These are phyloP conservation scores for Cicer chorassanicum DNA, from an alignment of 306 rosid species.

Conservation along the genomic window DNA sequence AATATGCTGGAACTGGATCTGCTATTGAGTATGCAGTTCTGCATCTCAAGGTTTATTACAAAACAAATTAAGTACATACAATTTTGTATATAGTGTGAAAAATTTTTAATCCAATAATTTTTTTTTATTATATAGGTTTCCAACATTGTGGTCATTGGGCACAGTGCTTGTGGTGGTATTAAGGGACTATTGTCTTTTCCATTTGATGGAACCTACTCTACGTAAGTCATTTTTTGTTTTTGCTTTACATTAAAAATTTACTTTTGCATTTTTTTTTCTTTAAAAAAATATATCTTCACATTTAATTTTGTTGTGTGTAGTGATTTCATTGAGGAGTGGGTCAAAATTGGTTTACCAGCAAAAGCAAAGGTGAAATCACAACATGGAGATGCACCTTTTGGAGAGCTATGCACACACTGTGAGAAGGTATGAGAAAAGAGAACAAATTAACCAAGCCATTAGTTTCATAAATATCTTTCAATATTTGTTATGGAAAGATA, in stretches of 20 bases:
- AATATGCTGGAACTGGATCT: slow-evolving; percentile 71
- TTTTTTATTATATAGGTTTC: slow-evolving; percentile 57
- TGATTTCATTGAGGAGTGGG: slow-evolving; percentile 94
- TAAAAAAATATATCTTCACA: background rate
- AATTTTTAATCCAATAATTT: background rate
- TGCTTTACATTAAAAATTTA: background rate
- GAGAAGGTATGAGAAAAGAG: slow-evolving; percentile 67
- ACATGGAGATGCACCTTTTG: slow-evolving; percentile 47
- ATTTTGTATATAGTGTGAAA: background rate
- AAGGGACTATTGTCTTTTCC: slow-evolving; percentile 83
- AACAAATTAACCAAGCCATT: background rate
- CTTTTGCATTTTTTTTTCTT: background rate
- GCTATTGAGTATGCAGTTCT: slow-evolving; percentile 90
- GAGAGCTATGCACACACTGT: slow-evolving; percentile 70
- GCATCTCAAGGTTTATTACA: slow-evolving; percentile 79
- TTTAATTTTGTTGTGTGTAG: slow-evolving; percentile 50
- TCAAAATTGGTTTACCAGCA: slow-evolving; percentile 75
- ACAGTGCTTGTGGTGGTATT: slow-evolving; percentile 96
- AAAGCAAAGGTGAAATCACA: slow-evolving; percentile 68
- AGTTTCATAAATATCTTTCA: background rate
- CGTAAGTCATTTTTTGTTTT: slow-evolving; percentile 56
- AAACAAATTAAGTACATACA: slow-evolving; percentile 6
- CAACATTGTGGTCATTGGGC: slow-evolving; percentile 71
- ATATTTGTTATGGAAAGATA: background rate
- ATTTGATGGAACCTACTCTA: slow-evolving; percentile 63